phyloP scores from a whole-genome alignment of 129 eudicot genomes.

The Pulicaria dysenterica region DNA sequence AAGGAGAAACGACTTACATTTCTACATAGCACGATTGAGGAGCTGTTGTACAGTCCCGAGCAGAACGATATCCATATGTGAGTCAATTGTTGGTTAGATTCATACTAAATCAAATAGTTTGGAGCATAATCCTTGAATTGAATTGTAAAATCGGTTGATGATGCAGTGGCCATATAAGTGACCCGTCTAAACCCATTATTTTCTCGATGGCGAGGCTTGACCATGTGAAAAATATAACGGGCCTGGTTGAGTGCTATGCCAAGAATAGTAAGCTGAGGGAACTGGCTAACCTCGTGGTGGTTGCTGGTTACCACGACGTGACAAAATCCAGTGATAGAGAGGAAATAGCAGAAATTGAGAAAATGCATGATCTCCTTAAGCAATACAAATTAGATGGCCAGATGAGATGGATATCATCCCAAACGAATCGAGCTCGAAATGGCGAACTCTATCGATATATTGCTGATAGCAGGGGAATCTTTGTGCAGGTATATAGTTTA shows the following conservation, averaged over 20 bases:
- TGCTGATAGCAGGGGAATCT: conserved; percentile 82
- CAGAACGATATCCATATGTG: conserved; percentile 81
- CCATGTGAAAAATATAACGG: conserved; percentile 88
- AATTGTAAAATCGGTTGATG: background rate
- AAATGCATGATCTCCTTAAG: conserved; percentile 76
- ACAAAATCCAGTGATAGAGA: conserved; percentile 85
- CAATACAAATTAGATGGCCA: conserved; percentile 77
- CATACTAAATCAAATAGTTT: background rate
- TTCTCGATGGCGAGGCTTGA: conserved; percentile 99
- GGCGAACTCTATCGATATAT: conserved; percentile 95
- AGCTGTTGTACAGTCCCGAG: conserved; percentile 73
- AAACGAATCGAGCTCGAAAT: conserved; percentile 80
- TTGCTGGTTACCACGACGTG: conserved; percentile 85
- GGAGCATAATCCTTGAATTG: background rate
- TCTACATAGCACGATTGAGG: conserved; percentile 69
- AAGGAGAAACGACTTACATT: conserved; percentile 76
- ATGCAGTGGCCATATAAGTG: conserved; percentile 74
- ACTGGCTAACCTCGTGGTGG: conserved; percentile 75
- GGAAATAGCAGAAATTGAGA: conserved; percentile 87
- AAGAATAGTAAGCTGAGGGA: conserved; percentile 71
- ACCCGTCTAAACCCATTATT: conserved; percentile 82
- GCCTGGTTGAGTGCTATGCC: conserved; percentile 81
- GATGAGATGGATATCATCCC: conserved; percentile 82
- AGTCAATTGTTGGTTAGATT: background rate
- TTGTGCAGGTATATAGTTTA: conserved; percentile 70